Conservation (phyloP, 345 rosid genomes). For the Punica granatum region DNA sequence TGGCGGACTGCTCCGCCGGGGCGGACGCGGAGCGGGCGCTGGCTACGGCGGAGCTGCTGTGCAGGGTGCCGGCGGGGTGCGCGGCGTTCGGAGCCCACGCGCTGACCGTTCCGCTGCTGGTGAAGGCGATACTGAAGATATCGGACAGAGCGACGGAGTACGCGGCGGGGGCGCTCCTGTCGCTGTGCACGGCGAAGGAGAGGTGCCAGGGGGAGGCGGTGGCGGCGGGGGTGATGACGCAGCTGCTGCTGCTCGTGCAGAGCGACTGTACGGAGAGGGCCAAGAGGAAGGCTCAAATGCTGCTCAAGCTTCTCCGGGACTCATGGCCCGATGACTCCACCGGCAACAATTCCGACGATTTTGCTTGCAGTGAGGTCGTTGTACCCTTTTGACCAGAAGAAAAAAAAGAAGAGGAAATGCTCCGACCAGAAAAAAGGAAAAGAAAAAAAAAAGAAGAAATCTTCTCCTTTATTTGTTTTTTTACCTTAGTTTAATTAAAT, state of each 20-base stretch:
- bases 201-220: conserved; percentile 69
- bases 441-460: no score
- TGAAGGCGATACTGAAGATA: conserved; percentile 60
- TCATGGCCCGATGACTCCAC: conserved; percentile 73
- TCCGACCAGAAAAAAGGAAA: no score
- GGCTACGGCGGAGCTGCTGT: conserved; percentile 80
- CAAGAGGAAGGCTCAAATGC: conserved; percentile 88
- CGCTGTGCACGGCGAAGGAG: conserved; percentile 70
- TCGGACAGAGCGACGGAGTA: conserved; percentile 93
- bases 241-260: conserved; percentile 75
- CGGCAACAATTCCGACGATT: conserved; percentile 52
- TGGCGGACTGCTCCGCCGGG: conserved; percentile 60
- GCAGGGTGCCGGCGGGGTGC: conserved; percentile 69
- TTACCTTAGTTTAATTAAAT: background rate
- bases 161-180: conserved; percentile 79
- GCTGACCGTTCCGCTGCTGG: conserved; percentile 72
- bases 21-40: conserved; percentile 82
- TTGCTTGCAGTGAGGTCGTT: conserved; percentile 52
- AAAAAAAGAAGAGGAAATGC: background rate
- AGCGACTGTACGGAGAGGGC: conserved; percentile 97
- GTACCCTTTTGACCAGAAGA: conserved; percentile 39
- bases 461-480: background rate
- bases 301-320: conserved; percentile 72
- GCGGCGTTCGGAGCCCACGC: conserved; percentile 60
- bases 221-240: conserved; percentile 77